Conservation (phyloP, 2,329 filamentous ascomycete species). For the Madurella mycetomatis region DNA sequence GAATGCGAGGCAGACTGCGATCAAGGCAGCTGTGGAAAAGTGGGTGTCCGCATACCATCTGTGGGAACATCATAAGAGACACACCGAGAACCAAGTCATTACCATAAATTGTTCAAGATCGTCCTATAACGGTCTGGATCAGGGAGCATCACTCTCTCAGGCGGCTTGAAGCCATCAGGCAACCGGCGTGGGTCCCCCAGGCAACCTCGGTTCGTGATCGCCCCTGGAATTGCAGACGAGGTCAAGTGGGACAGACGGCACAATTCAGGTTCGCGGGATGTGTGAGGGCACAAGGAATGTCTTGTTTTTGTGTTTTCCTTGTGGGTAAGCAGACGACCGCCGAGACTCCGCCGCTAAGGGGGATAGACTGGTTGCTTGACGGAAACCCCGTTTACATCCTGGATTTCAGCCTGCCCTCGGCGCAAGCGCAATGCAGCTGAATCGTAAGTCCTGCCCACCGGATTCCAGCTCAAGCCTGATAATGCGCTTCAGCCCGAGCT, state of each 20-base stretch:
- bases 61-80: neutral
- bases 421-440: slow-evolving; percentile 38
- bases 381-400: neutral
- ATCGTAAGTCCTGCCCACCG: slow-evolving; percentile 33
- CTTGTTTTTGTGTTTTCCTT: too few species aligned
- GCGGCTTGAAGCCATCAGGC: too few species aligned
- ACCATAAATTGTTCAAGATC: too few species aligned
- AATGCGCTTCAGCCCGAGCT: slow-evolving; percentile 49
- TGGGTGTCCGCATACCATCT: neutral
- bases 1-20: slow-evolving; percentile 7
- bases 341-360: too few species aligned
- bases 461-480: slow-evolving; percentile 35
- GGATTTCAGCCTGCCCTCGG: slow-evolving; percentile 16
- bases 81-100: too few species aligned
- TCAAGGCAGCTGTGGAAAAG: neutral
- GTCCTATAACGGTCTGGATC: too few species aligned
- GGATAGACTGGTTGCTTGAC: neutral
- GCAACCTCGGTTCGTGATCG: too few species aligned
- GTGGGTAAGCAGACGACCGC: too few species aligned
- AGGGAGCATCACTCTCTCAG: too few species aligned
- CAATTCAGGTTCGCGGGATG: too few species aligned
- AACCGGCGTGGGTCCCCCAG: too few species aligned
- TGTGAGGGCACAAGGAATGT: too few species aligned
- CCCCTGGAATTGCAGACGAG: neutral
- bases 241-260: neutral